Evolutionary conservation across 768 basidiomycete genomes (phyloP).

Genomic region (Suillus cothurnatus): DNA sequence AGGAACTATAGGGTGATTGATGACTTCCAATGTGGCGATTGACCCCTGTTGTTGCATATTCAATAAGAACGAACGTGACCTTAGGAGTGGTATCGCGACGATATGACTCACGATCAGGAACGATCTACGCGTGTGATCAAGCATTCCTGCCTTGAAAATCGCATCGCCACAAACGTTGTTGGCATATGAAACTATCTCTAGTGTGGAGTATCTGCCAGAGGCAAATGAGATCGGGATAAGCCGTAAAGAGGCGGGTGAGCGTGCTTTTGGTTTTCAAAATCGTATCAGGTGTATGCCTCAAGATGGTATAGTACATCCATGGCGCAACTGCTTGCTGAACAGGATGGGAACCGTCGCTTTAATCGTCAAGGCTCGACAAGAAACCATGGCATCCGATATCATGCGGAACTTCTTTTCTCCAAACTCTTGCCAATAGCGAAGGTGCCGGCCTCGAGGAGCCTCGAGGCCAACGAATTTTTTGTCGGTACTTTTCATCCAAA

Average conservation of each 20-base stretch:
- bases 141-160: constrained; percentile 36
- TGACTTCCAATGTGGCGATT: constrained; percentile 45
- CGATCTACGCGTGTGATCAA: constrained; percentile 31
- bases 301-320: constrained; percentile 68
- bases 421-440: constrained; percentile 54
- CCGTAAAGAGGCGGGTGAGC: not conserved
- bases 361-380: constrained; percentile 26
- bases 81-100: constrained; percentile 50
- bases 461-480: constrained; percentile 48
- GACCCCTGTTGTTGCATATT: constrained; percentile 42
- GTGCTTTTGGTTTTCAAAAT: constrained; percentile 43
- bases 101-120: constrained; percentile 46
- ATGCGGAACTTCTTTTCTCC: constrained; percentile 44
- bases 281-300: constrained; percentile 44
- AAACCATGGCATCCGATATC: constrained; percentile 41
- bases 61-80: constrained; percentile 44
- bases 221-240: not conserved
- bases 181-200: constrained; percentile 1
- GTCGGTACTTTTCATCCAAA: constrained; percentile 44
- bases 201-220: not conserved
- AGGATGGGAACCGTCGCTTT: constrained; percentile 18
- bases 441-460: constrained; percentile 57
- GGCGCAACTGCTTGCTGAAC: constrained; percentile 44
- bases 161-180: constrained; percentile 29
- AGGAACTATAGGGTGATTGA: constrained; percentile 39